A percentile compares a stretch with the other conserved stretches of the same genome.
Evolutionary conservation across 2,329 filamentous ascomycete species (phyloP).

Genomic region (Exserohilum rostratum): DNA sequence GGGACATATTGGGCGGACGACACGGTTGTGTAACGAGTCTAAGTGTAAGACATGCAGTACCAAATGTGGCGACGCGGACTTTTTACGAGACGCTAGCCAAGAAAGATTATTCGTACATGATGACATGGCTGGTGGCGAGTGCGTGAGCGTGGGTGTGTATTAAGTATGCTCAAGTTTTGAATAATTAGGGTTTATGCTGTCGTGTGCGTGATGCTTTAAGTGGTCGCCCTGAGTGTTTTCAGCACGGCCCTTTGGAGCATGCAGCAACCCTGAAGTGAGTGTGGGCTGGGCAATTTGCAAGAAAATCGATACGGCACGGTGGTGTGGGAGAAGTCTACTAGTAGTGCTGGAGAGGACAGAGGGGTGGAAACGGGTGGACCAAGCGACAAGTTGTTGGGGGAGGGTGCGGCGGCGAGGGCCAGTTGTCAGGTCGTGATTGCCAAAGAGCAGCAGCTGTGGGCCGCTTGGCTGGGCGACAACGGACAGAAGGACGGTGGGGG

Average conservation of each 20-base stretch:
- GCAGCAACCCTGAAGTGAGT: not conserved
- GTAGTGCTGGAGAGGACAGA: not conserved
- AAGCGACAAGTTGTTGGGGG: not conserved
- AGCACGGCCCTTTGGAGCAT: not conserved
- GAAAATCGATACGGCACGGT: not conserved
- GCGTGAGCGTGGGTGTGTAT: not conserved
- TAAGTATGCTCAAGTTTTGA: too few species aligned
- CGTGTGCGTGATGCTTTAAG: not conserved
- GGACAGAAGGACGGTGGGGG: not conserved
- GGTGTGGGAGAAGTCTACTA: too few species aligned
- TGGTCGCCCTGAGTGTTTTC: not conserved
- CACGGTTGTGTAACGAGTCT: conserved; percentile 19
- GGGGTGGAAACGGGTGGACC: not conserved
- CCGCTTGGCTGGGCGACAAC: not conserved
- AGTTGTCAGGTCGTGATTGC: not conserved
- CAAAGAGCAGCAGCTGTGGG: too few species aligned
- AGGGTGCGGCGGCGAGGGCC: not conserved
- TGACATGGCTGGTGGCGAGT: not conserved
- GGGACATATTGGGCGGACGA: conserved; percentile 15
- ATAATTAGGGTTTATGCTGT: not conserved
- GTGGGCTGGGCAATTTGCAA: not conserved
- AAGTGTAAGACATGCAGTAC: conserved; percentile 20
- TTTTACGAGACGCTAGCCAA: not conserved
- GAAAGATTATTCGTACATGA: not conserved
- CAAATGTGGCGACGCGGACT: conserved; percentile 9